Conservation (phyloP, 2,329 filamentous ascomycete genomes). For the Talaromyces albobiverticillius region DNA sequence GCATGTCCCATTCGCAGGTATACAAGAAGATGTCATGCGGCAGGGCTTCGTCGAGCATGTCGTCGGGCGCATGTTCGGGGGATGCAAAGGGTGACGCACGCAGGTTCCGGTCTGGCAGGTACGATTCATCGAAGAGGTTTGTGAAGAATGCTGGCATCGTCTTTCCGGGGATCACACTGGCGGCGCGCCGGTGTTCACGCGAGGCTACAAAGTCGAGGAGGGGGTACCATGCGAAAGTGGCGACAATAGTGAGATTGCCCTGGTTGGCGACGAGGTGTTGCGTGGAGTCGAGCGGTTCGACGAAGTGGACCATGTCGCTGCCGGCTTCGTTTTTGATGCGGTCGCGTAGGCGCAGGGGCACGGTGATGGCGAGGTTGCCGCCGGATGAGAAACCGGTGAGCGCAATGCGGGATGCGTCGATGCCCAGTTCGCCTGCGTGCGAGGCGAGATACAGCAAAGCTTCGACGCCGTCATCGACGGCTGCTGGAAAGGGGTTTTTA, state of each 20-base stretch:
- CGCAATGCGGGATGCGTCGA: conserved; percentile 57
- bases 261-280: conserved; percentile 35
- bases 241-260: conserved; percentile 50
- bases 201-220: conserved; percentile 61
- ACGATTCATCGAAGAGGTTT: conserved; percentile 48
- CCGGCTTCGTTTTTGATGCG: conserved; percentile 14
- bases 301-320: conserved; percentile 13
- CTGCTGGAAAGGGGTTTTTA: conserved; percentile 60
- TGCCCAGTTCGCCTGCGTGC: conserved; percentile 54
- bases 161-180: conserved; percentile 52
- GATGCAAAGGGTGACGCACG: conserved; percentile 59
- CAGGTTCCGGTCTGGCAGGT: conserved; percentile 45
- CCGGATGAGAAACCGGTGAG: conserved; percentile 63
- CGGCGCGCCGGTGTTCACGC: conserved; percentile 56
- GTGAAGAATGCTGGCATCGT: conserved; percentile 48
- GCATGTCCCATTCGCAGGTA: conserved; percentile 66
- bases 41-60: conserved; percentile 52
- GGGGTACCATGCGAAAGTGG: conserved; percentile 62
- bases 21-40: conserved; percentile 61
- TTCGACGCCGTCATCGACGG: conserved; percentile 63
- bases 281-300: conserved; percentile 29
- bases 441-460: conserved; percentile 58
- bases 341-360: conserved; percentile 54
- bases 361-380: conserved; percentile 61
- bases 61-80: conserved; percentile 54